phyloP scores from a whole-genome alignment of 148 eudicot genomes.

The Oxyria digyna region DNA sequence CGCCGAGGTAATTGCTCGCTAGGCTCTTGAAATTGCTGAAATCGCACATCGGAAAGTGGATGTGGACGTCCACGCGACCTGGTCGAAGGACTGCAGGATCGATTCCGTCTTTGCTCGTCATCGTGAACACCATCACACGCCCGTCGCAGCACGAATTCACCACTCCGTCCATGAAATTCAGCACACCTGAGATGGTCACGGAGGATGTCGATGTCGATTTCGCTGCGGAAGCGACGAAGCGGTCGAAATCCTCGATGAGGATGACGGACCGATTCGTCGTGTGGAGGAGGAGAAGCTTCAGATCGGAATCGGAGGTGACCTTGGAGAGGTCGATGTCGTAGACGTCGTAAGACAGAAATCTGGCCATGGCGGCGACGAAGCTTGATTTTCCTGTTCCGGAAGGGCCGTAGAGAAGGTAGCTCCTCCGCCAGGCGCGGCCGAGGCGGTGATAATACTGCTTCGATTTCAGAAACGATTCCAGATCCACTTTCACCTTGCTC shows the following conservation, averaged over 20 bases:
- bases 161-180: conserved; percentile 92
- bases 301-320: conserved; percentile 44
- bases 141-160: conserved; percentile 60
- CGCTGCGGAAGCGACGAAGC: conserved; percentile 17
- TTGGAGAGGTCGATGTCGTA: conserved; percentile 58
- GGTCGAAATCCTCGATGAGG: conserved; percentile 68
- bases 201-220: conserved; percentile 5
- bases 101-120: conserved; percentile 52
- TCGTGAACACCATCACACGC: conserved; percentile 64
- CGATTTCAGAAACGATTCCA: conserved; percentile 59
- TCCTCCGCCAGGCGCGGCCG: conserved; percentile 84
- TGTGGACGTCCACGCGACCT: conserved; percentile 81
- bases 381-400: conserved; percentile 95
- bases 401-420: conserved; percentile 78
- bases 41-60: conserved; percentile 64
- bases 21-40: conserved; percentile 59
- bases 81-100: conserved; percentile 62
- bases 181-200: conserved; percentile 35
- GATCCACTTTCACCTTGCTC: conserved; percentile 40
- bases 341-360: conserved; percentile 46
- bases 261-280: conserved; percentile 44
- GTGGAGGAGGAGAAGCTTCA: conserved; percentile 43
- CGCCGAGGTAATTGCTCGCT: conserved; percentile 56
- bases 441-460: conserved; percentile 59
- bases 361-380: conserved; percentile 74